Evolutionary conservation across 148 eudicot genomes (phyloP).

Genomic region (Chenopodium album): DNA sequence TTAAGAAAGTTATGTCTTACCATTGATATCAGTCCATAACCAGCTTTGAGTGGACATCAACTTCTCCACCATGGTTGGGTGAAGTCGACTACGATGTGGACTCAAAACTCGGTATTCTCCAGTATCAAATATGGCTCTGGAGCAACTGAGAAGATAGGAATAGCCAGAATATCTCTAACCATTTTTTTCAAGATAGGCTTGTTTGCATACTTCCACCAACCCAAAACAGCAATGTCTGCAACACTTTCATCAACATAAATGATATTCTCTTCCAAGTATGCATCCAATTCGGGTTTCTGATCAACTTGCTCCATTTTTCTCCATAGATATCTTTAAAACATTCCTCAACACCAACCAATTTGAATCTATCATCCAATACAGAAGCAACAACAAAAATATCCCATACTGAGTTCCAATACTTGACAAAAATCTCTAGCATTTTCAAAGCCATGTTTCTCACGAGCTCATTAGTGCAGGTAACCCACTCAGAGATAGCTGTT

Average conservation of each 20-base stretch:
- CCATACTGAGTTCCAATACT: slow-evolving; percentile 11
- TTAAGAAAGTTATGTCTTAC: neutral
- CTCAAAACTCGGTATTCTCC: slow-evolving; percentile 21
- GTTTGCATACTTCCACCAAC: slow-evolving; percentile 10
- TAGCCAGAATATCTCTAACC: slow-evolving; percentile 27
- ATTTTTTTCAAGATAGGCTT: slow-evolving; percentile 20
- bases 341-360: slow-evolving; percentile 4
- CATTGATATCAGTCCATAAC: slow-evolving; percentile 22
- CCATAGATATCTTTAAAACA: slow-evolving; percentile 16
- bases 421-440: slow-evolving; percentile 23
- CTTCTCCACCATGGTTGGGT: slow-evolving; percentile 23
- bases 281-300: too few species aligned
- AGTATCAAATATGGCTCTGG: slow-evolving; percentile 19
- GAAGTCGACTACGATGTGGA: slow-evolving; percentile 26
- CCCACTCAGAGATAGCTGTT: slow-evolving; percentile 12
- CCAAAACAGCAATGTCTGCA: slow-evolving; percentile 12
- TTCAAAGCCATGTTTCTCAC: slow-evolving; percentile 6
- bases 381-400: slow-evolving; percentile 14
- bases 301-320: too few species aligned
- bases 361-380: slow-evolving; percentile 21
- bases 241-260: neutral
- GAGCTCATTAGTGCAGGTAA: neutral
- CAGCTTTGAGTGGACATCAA: slow-evolving; percentile 32
- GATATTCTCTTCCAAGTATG: neutral
- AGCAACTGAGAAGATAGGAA: slow-evolving; percentile 18